Conservation (phyloP, 1,284 basidiomycete genomes). For the Cryptococcus neoformans region DNA sequence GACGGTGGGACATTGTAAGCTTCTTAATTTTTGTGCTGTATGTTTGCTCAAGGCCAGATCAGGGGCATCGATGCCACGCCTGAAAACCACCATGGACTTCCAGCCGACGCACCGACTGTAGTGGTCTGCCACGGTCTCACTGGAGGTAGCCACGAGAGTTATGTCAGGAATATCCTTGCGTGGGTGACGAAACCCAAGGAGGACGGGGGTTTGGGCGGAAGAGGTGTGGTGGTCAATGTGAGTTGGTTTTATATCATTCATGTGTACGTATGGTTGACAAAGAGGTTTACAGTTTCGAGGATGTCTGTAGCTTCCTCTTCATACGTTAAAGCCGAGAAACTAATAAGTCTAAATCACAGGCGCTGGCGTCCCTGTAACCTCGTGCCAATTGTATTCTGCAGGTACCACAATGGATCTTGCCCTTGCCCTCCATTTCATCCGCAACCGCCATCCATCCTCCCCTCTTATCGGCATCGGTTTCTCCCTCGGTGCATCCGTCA, state of each 20-base stretch:
- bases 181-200: constrained; percentile 62
- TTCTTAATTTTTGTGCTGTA: neutral
- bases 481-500: constrained; percentile 88
- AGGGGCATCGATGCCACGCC: constrained; percentile 55
- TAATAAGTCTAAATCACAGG: constrained; percentile 43
- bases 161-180: constrained; percentile 74
- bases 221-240: constrained; percentile 78
- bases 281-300: neutral
- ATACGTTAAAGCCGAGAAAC: neutral
- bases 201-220: constrained; percentile 77
- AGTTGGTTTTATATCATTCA: constrained; percentile 10
- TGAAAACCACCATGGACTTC: constrained; percentile 53
- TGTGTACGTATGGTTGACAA: constrained; percentile 73
- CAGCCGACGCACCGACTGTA: constrained; percentile 70
- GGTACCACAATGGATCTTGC: constrained; percentile 79
- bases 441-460: constrained; percentile 69
- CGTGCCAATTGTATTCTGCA: constrained; percentile 75
- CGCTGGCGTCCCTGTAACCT: constrained; percentile 71
- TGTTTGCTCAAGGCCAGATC: constrained; percentile 57
- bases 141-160: constrained; percentile 85
- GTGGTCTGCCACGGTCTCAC: constrained; percentile 77
- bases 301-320: neutral
- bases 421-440: constrained; percentile 73
- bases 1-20: constrained; percentile 70
- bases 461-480: constrained; percentile 86